Conservation (phyloP, 768 basidiomycete species). For the Mycena indigotica region DNA sequence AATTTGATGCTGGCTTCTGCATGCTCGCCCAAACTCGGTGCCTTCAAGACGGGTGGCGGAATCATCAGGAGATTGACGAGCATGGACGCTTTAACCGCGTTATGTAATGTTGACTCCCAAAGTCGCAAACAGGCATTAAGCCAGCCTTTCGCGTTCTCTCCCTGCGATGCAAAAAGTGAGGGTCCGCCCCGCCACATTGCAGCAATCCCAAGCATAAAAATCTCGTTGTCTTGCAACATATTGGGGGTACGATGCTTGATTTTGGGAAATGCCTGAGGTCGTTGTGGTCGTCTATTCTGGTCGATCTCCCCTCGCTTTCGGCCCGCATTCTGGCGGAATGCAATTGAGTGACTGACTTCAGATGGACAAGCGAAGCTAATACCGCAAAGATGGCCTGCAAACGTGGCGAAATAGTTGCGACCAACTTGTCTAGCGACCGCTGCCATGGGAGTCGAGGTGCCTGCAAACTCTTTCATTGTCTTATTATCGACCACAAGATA, state of each 20-base stretch:
- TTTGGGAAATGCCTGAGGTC: slow-evolving; percentile 59
- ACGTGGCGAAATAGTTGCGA: slow-evolving; percentile 46
- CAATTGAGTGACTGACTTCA: not conserved
- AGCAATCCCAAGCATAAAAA: slow-evolving; percentile 69
- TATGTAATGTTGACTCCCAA: slow-evolving; percentile 66
- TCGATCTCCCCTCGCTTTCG: slow-evolving; percentile 65
- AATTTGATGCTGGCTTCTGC: slow-evolving; percentile 42
- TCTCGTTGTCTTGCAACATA: slow-evolving; percentile 66
- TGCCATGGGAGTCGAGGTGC: slow-evolving; percentile 59
- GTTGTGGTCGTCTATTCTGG: slow-evolving; percentile 54
- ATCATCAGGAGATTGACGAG: slow-evolving; percentile 52
- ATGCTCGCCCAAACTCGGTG: slow-evolving; percentile 41
- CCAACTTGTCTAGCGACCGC: slow-evolving; percentile 50
- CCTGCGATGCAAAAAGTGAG: slow-evolving; percentile 53
- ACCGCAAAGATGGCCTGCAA: slow-evolving; percentile 63
- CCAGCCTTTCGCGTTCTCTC: slow-evolving; percentile 49
- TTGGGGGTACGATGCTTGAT: slow-evolving; percentile 57
- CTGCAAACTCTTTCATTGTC: slow-evolving; percentile 43
- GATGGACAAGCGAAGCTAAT: not conserved
- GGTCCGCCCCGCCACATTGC: slow-evolving; percentile 66
- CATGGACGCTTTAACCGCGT: slow-evolving; percentile 63
- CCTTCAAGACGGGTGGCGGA: slow-evolving; percentile 47
- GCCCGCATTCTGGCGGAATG: slow-evolving; percentile 44
- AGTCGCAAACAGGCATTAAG: slow-evolving; percentile 48
- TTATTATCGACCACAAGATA: not conserved